These are phyloP conservation scores for Brettanomyces naardenensis DNA, from an alignment of 805 yeast species.

Conservation along the genomic window DNA sequence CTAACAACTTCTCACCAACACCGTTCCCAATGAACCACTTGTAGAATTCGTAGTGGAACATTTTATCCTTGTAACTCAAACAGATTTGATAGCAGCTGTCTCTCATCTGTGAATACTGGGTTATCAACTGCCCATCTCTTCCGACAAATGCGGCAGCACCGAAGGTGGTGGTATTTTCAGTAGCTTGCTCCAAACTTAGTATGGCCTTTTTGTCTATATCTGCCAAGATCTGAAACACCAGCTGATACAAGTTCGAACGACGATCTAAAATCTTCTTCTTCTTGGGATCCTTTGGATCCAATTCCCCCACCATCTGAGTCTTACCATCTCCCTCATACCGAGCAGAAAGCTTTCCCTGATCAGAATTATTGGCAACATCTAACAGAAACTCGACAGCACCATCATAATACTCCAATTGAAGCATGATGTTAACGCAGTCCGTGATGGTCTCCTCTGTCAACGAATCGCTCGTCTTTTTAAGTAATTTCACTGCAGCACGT, in stretches of 20 bases:
- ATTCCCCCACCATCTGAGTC: constrained; percentile 10
- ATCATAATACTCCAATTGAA: constrained; percentile 67
- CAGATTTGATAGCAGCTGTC: constrained; percentile 70
- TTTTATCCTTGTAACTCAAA: constrained; percentile 64
- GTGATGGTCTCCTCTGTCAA: constrained; percentile 71
- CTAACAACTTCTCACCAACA: constrained; percentile 66
- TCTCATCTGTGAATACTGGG: constrained; percentile 51
- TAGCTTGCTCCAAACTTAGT: constrained; percentile 26
- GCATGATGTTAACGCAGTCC: constrained; percentile 73
- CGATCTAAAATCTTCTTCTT: constrained; percentile 42
- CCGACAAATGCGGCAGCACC: constrained; percentile 17
- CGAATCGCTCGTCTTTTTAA: constrained; percentile 74
- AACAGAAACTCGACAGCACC: constrained; percentile 82
- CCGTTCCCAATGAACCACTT: constrained; percentile 86
- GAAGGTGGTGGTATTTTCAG: constrained; percentile 6
- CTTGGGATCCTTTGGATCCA: constrained; percentile 41
- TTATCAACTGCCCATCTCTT: constrained; percentile 29
- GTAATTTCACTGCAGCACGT: constrained; percentile 63
- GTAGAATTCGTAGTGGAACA: constrained; percentile 88
- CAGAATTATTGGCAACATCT: constrained; percentile 65
- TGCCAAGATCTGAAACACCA: constrained; percentile 68
- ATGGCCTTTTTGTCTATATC: constrained; percentile 62
- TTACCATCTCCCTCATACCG: constrained; percentile 41
- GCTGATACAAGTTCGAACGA: constrained; percentile 54
- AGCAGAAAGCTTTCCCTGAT: constrained; percentile 49